Evolutionary conservation across 75 land plant genomes (phyloP), one percentile per base, ranked within the genome.

Genomic region (Cupressus sempervirens): DNA sequence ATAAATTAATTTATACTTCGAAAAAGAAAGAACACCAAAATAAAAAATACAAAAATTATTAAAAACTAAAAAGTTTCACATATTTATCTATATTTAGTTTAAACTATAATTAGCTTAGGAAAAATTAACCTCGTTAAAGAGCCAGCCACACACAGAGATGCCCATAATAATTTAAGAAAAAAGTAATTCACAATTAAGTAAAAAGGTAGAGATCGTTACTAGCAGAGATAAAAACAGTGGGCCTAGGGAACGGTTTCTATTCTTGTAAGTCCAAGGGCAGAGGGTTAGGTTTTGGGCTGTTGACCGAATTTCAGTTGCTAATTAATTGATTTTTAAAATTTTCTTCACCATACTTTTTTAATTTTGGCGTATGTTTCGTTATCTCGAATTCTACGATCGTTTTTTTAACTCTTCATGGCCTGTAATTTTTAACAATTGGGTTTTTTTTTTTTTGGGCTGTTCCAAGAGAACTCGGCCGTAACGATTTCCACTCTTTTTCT

Each of bases 251-350:
- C 74, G 74, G 74, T 72, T 72, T 72, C 32, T 32, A 32, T 72
- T 72, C 74, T 72, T 32, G 13, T 32, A 72, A 11, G 14, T 35
- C 14, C 4, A 72, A 32, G 35, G 74, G 74, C 35, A 13, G 12
- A 72, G 35, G 74, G 74, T 72, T 72, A 72, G 74, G 74, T 72
- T 72, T 72, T 72, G 32, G 74, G n/a, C 35, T 9, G 74, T 72
- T 72, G 74, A 72, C 74, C 74, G 14, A 72, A 72, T 30, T 72
- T 72, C 74, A 72, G 15, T 32, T 7, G 74, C 14, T 4, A 72
- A 72, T 72, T 72, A 32, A 32, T 72, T 72, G 74, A 23, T 72
- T 72, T 72, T 72, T n/a, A 30, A 0, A 65, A 23, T 32, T 72
- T 72, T 23, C n/a, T 32, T 72, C 32, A n/a, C 36, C 35, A 32